Conservation (phyloP, 495 filamentous ascomycete species). For the Xylaria scruposa region DNA sequence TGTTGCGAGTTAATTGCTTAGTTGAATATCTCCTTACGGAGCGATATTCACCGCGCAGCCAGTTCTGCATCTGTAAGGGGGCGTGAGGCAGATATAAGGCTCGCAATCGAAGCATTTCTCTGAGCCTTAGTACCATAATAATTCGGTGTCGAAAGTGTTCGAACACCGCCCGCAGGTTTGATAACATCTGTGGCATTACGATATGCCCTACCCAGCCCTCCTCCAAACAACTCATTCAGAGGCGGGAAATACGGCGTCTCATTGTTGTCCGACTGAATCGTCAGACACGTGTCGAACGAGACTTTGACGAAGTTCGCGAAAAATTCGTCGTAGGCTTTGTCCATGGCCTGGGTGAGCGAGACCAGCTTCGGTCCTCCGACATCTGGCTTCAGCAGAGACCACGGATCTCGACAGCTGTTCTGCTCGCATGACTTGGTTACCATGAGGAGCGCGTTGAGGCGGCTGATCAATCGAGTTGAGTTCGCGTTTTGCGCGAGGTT, state of each 20-base stretch:
- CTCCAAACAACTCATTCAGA: neutral
- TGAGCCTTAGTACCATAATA: slow-evolving; percentile 14
- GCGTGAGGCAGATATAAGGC: neutral
- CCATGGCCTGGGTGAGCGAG: slow-evolving; percentile 18
- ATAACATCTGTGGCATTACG: slow-evolving; percentile 15
- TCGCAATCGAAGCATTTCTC: slow-evolving; percentile 2
- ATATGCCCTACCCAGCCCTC: slow-evolving; percentile 13
- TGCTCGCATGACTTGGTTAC: slow-evolving; percentile 60
- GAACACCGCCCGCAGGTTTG: neutral
- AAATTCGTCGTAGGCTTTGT: slow-evolving; percentile 12
- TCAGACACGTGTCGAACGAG: slow-evolving; percentile 17
- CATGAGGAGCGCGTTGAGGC: slow-evolving; percentile 58
- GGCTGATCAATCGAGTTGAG: slow-evolving; percentile 33
- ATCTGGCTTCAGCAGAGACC: slow-evolving; percentile 51
- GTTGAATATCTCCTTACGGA: neutral
- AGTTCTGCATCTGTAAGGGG: neutral
- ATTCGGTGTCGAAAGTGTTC: slow-evolving; percentile 5
- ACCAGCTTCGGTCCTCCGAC: neutral
- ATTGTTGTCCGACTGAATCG: slow-evolving; percentile 5
- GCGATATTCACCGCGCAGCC: neutral
- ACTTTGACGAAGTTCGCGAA: slow-evolving; percentile 19
- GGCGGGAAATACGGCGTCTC: slow-evolving; percentile 24
- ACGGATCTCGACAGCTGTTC: slow-evolving; percentile 53
- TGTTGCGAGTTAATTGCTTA: neutral
- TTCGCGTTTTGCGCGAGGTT: slow-evolving; percentile 17